phyloP scores from a whole-genome alignment of 352 stramenopile species.

The Blastocystis sp. region DNA sequence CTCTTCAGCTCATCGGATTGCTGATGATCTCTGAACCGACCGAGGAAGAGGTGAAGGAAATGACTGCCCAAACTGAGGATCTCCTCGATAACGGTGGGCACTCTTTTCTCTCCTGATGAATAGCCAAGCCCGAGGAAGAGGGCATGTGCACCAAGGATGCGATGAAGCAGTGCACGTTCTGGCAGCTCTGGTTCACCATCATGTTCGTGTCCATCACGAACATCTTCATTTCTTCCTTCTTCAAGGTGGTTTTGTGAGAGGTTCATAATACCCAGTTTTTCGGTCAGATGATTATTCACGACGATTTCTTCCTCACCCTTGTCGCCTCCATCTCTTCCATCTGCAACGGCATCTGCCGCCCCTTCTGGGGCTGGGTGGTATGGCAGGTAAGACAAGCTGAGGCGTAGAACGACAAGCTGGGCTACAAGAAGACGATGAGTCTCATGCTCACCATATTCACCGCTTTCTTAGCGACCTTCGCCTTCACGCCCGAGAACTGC shows the following conservation, averaged over 20 bases:
- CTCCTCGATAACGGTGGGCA: not conserved
- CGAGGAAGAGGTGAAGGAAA: constrained; percentile 45
- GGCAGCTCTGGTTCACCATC: constrained; percentile 61
- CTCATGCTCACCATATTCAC: constrained; percentile 21
- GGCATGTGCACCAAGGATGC: constrained; percentile 1
- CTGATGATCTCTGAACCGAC: constrained; percentile 54
- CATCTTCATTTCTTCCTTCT: constrained; percentile 68
- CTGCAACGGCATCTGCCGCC: constrained; percentile 61
- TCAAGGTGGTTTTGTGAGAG: constrained; percentile 9
- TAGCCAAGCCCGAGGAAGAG: not conserved
- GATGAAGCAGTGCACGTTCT: constrained; percentile 28
- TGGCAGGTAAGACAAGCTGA: not conserved
- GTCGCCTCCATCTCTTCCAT: constrained; percentile 63
- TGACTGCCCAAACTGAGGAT: not conserved
- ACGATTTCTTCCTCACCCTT: constrained; percentile 42
- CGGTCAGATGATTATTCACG: constrained; percentile 48
- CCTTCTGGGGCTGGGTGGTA: constrained; percentile 61
- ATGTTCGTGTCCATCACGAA: constrained; percentile 47
- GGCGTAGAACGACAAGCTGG: constrained; percentile 51
- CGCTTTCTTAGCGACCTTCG: constrained; percentile 43
- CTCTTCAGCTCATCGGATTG: constrained; percentile 38
- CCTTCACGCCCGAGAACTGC: not conserved
- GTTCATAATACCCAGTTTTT: constrained; percentile 43
- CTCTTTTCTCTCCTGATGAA: not conserved
- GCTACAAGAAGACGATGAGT: constrained; percentile 66